Base-by-base conservation (phyloP, 441 rosid genomes). In the Pelargonium cotyledonis region DNA sequence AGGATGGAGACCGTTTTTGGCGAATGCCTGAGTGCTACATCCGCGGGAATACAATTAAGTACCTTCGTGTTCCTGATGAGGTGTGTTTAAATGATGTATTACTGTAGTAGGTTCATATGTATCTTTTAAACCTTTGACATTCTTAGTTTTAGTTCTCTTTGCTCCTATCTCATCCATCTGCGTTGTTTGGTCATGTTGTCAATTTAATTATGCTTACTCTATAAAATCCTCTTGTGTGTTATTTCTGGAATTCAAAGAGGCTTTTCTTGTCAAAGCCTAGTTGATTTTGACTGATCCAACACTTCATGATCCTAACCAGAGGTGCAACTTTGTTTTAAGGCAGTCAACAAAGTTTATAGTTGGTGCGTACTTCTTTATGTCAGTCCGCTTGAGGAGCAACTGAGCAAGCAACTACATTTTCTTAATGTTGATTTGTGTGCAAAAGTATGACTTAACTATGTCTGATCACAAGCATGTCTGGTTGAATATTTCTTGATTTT, bases 1-100 rank as follows among this genome's bases (percentile, higher is more conserved):
- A 91, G 97, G 96, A 95, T 68, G 99, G 99, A 76, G 97, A 95
- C 77, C 81, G 95, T 68, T 91, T 91, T 89, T 95, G 99, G 97
- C 80, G 97, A 49, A 91, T 91, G 95, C 97, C 97, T 2, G 99
- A 95, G 78, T 91, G 99, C 83, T 92, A 95, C 69, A 92, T 95
- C 63, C 95, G 95, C 49, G 98, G 99, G 61, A 95, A 95, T 78
- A 92, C 97, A 40, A 92, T 95, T 31, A 95, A 95, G 83, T 90
- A 92, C 78, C 98, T 89, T 67, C 84, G 92, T 46, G 97, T 95
- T 79, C 97, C 97, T 3, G 97, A 91, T 77, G 97, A 89, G 96
- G 97, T 95, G 75, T 57, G 23, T 72, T 6, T 12, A 21, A 8
- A 68, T n/a, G 29, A 51, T 6, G 18, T 51, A 12, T 51, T 51